Conservation (phyloP, 2,329 filamentous ascomycete genomes). For the Thielaviopsis ethacetica region DNA sequence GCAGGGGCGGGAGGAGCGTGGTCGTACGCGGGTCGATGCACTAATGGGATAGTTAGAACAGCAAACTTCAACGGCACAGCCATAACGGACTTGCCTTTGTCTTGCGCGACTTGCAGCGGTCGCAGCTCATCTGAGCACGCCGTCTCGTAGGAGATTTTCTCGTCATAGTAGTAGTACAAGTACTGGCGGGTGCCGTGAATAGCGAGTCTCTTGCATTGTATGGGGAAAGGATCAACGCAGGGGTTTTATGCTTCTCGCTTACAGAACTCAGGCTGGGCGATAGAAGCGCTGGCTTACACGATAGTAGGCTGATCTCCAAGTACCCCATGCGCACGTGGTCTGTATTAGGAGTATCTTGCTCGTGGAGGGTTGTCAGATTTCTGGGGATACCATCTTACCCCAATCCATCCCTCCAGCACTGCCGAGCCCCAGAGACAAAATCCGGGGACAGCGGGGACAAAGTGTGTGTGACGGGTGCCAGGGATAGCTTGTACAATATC, state of each 20-base stretch:
- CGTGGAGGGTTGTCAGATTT: neutral
- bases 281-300: neutral
- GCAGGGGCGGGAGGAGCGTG: too few species aligned
- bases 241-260: neutral
- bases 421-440: neutral
- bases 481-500: neutral
- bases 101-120: slow-evolving; percentile 18
- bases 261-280: neutral
- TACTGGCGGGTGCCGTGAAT: too few species aligned
- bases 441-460: neutral
- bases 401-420: neutral
- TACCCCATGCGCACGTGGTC: neutral
- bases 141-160: slow-evolving; percentile 11
- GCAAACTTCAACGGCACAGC: too few species aligned
- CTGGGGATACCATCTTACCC: neutral
- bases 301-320: neutral
- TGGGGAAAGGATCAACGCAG: neutral
- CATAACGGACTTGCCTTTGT: slow-evolving; percentile 14
- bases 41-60: slow-evolving; percentile 2
- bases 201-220: neutral
- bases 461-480: neutral
- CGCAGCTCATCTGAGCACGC: slow-evolving; percentile 18
- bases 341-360: neutral
- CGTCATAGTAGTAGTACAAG: neutral
- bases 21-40: slow-evolving; percentile 11